These are phyloP conservation scores for Pogostemon cablin DNA, from an alignment of 257 asterid genomes.

Conservation along the genomic window DNA sequence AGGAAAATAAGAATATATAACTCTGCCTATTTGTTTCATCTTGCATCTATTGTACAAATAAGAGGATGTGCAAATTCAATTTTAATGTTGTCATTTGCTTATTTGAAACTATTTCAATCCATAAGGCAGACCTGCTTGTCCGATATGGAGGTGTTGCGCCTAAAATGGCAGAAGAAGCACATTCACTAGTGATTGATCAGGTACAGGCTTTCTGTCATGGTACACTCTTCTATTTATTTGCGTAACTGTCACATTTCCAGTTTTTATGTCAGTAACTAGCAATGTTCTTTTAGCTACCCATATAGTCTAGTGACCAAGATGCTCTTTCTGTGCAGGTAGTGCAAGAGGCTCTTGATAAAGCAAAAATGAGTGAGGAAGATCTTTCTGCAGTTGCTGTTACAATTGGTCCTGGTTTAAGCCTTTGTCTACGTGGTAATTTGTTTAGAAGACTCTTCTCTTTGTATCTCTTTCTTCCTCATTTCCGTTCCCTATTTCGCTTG, in stretches of 20 bases:
- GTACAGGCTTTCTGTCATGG: slow-evolving; percentile 40
- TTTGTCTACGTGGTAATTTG: slow-evolving; percentile 86
- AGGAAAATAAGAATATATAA: slow-evolving; percentile 1
- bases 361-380: slow-evolving; percentile 72
- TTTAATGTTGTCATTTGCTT: slow-evolving; percentile 16
- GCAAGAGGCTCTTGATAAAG: slow-evolving; percentile 93
- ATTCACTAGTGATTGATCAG: slow-evolving; percentile 83
- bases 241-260: neutral
- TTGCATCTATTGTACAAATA: slow-evolving; percentile 1
- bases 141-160: slow-evolving; percentile 97
- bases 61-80: slow-evolving; percentile 1
- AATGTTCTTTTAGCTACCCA: no score
- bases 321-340: slow-evolving; percentile 65
- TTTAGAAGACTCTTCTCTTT: neutral
- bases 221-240: slow-evolving; percentile 21
- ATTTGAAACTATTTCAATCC: slow-evolving; percentile 33
- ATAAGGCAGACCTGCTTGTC: slow-evolving; percentile 90
- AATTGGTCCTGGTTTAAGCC: slow-evolving; percentile 99
- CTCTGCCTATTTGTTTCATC: slow-evolving; percentile 15
- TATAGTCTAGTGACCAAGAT: neutral
- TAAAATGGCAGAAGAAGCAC: slow-evolving; percentile 99
- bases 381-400: slow-evolving; percentile 99
- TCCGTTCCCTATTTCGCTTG: slow-evolving; percentile 4
- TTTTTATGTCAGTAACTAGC: slow-evolving; percentile 7
- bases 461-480: slow-evolving; percentile 5